These are phyloP conservation scores for Vigna hirtella DNA, from an alignment of 306 rosid species.

Conservation along the genomic window DNA sequence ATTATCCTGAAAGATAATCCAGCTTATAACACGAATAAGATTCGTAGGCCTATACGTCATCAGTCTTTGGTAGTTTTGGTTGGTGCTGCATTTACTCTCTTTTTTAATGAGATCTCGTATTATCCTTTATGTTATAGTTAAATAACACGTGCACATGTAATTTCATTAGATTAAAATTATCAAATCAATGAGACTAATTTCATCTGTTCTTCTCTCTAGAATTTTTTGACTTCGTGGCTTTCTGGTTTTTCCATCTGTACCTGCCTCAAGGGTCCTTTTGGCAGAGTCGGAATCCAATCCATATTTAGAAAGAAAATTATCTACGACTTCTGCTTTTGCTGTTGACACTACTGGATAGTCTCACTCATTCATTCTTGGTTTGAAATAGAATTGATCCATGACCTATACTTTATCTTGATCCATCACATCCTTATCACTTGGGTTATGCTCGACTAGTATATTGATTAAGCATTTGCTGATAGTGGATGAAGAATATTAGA, in stretches of 20 bases:
- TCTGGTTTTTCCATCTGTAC: neutral
- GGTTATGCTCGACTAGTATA: neutral
- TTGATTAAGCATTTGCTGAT: neutral
- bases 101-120: neutral
- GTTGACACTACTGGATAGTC: neutral
- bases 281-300: neutral
- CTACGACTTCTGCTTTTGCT: conserved; percentile 1
- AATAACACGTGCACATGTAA: neutral
- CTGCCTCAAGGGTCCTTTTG: conserved; percentile 4
- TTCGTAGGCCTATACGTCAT: neutral
- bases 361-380: neutral
- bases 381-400: conserved; percentile 2
- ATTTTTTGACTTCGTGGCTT: neutral
- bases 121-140: conserved; percentile 11
- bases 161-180: conserved; percentile 1
- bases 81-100: neutral
- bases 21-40: conserved; percentile 1
- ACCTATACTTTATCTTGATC: neutral
- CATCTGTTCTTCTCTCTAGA: neutral
- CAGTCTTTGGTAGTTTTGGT: neutral
- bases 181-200: neutral
- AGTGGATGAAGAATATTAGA: conserved; percentile 7
- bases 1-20: neutral
- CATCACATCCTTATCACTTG: neutral
- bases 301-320: conserved; percentile 5